These are phyloP conservation scores for Colletotrichum kahawae DNA, from an alignment of 2,329 filamentous ascomycete genomes.

Conservation along the genomic window DNA sequence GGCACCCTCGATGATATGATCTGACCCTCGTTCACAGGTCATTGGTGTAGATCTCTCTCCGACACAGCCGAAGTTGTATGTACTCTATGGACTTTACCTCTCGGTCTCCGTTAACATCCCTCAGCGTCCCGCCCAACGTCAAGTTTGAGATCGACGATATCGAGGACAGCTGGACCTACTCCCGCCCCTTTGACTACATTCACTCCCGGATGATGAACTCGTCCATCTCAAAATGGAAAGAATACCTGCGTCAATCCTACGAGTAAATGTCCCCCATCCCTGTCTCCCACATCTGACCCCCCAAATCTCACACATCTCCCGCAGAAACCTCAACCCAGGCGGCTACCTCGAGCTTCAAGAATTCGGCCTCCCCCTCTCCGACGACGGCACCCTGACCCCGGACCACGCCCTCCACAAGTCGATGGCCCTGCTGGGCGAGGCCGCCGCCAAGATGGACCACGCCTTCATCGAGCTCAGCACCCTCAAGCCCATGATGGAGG, in stretches of 20 bases:
- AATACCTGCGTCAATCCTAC: constrained; percentile 53
- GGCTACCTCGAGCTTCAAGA: constrained; percentile 20
- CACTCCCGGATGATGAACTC: constrained; percentile 62
- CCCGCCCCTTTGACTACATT: constrained; percentile 60
- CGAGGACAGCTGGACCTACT: constrained; percentile 30
- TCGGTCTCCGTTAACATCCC: neutral
- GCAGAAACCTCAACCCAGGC: constrained; percentile 10
- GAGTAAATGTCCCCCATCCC: constrained; percentile 32
- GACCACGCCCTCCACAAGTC: constrained; percentile 23
- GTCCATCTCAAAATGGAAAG: constrained; percentile 58
- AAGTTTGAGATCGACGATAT: constrained; percentile 45
- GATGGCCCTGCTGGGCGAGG: constrained; percentile 29
- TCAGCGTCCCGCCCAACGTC: constrained; percentile 44
- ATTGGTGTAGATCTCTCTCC: constrained; percentile 44
- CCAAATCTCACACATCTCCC: constrained; percentile 30
- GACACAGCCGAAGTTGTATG: constrained; percentile 42
- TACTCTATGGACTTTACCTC: neutral
- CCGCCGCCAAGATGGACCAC: constrained; percentile 10
- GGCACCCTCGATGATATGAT: accelerated
- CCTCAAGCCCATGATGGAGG: constrained; percentile 24
- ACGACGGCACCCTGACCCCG: constrained; percentile 12
- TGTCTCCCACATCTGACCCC: too few relatives aligned
- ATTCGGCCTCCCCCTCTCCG: constrained; percentile 15
- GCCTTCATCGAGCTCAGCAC: constrained; percentile 16
- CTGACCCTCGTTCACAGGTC: constrained; percentile 22